Conservation (phyloP, 805 yeast species). For the Cyberlindnera euphorbiae region DNA sequence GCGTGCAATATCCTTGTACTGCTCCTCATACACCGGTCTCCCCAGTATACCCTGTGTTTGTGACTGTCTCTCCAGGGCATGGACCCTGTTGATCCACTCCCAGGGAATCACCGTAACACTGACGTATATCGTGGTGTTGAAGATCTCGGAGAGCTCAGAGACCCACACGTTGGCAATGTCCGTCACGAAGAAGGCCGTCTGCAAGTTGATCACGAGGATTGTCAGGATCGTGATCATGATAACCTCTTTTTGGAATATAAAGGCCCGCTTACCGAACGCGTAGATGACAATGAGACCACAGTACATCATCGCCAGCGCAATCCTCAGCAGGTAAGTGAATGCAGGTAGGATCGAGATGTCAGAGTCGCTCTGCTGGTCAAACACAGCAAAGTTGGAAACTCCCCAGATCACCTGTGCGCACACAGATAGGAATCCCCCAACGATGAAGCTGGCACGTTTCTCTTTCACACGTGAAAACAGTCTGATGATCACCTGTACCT, state of each 20-base stretch:
- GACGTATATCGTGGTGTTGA: constrained; percentile 67
- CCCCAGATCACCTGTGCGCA: constrained; percentile 69
- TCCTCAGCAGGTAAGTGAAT: constrained; percentile 66
- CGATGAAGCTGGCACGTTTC: constrained; percentile 53
- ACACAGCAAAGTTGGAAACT: constrained; percentile 45
- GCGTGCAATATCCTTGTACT: constrained; percentile 28
- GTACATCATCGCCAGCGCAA: constrained; percentile 65
- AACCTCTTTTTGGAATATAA: constrained; percentile 45
- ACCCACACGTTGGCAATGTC: constrained; percentile 76
- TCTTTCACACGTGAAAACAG: constrained; percentile 65
- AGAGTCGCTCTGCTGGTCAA: constrained; percentile 24
- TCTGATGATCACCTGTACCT: constrained; percentile 67
- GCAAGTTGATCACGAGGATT: constrained; percentile 49
- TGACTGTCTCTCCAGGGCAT: constrained; percentile 47
- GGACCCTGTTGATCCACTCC: constrained; percentile 79
- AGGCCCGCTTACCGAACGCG: constrained; percentile 42
- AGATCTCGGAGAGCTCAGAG: constrained; percentile 66
- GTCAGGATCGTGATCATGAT: constrained; percentile 55
- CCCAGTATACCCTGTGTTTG: constrained; percentile 75
- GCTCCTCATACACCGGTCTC: constrained; percentile 69
- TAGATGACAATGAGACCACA: constrained; percentile 59
- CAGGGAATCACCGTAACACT: constrained; percentile 71
- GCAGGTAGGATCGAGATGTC: constrained; percentile 62
- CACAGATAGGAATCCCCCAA: constrained; percentile 50
- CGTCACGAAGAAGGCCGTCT: constrained; percentile 68